phyloP scores from a whole-genome alignment of 441 rosid species.

The Erysimum pusillum region DNA sequence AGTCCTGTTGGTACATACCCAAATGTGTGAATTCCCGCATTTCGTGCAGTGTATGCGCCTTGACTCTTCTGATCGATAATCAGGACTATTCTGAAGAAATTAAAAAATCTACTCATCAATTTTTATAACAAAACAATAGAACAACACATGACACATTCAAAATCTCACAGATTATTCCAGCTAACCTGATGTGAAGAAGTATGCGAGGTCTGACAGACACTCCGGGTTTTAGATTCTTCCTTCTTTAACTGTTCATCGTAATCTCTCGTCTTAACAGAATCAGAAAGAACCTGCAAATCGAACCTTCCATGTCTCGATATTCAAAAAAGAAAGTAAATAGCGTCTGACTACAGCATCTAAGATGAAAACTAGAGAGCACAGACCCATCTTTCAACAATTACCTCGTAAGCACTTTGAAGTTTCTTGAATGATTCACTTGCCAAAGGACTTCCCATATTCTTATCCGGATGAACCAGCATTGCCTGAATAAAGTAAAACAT shows the following conservation, averaged over 20 bases:
- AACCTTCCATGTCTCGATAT: conserved; percentile 12
- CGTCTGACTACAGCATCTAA: conserved; percentile 1
- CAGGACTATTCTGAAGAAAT: conserved; percentile 61
- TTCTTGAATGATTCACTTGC: conserved; percentile 99
- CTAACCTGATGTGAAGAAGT: conserved; percentile 71
- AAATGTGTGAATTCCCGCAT: conserved; percentile 92
- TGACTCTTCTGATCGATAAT: conserved; percentile 87
- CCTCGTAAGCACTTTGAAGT: conserved; percentile 98
- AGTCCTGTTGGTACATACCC: conserved; percentile 94
- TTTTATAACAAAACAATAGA: background rate
- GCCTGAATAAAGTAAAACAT: conserved; percentile 55
- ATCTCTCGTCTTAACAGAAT: conserved; percentile 85
- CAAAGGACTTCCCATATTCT: conserved; percentile 91
- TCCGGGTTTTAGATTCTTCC: conserved; percentile 80
- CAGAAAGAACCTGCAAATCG: conserved; percentile 84
- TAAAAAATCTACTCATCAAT: background rate
- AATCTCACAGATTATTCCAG: conserved; percentile 20
- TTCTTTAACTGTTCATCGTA: conserved; percentile 92
- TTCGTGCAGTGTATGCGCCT: conserved; percentile 97
- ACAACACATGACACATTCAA: conserved; percentile 27
- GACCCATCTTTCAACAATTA: conserved; percentile 37
- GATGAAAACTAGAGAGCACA: background rate
- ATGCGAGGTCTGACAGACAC: conserved; percentile 66
- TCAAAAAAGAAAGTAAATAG: conserved; percentile 16
- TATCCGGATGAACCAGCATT: conserved; percentile 99